These are phyloP conservation scores for Trichoderma sp. DNA, from an alignment of 2,329 filamentous ascomycete species.

Conservation along the genomic window DNA sequence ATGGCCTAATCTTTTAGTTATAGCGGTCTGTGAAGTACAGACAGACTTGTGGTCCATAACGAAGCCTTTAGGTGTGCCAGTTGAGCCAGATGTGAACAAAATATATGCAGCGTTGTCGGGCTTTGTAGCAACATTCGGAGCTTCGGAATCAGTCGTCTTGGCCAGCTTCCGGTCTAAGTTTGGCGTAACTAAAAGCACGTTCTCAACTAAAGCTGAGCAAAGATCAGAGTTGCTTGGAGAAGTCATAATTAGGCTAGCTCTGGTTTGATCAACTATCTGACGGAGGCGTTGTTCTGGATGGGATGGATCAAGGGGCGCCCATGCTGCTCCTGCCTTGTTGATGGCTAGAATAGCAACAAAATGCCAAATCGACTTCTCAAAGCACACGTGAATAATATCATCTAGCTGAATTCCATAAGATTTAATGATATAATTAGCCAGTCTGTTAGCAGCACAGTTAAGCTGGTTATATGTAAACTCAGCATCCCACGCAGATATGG, in stretches of 20 bases:
- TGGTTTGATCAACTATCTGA: conserved; percentile 14
- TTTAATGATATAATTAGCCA: neutral
- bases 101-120: neutral
- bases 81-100: conserved; percentile 15
- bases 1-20: neutral
- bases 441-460: neutral
- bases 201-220: conserved; percentile 21
- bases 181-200: conserved; percentile 17
- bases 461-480: conserved; percentile 14
- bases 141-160: neutral
- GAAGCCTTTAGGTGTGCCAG: conserved; percentile 5
- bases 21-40: neutral
- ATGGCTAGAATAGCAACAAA: conserved; percentile 12
- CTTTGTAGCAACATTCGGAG: neutral
- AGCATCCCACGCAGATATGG: conserved; percentile 19
- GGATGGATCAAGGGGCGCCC: conserved; percentile 22
- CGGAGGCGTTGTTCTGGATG: conserved; percentile 19
- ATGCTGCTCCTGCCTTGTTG: conserved; percentile 24
- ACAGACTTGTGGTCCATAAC: conserved; percentile 7
- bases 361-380: conserved; percentile 12
- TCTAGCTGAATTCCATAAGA: neutral
- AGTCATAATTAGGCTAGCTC: neutral
- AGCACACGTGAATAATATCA: conserved; percentile 7
- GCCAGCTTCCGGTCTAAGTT: neutral
- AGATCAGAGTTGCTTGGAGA: conserved; percentile 21